Evolutionary conservation across 2,329 filamentous ascomycete species (phyloP).

Genomic region (Massarina eburnea): DNA sequence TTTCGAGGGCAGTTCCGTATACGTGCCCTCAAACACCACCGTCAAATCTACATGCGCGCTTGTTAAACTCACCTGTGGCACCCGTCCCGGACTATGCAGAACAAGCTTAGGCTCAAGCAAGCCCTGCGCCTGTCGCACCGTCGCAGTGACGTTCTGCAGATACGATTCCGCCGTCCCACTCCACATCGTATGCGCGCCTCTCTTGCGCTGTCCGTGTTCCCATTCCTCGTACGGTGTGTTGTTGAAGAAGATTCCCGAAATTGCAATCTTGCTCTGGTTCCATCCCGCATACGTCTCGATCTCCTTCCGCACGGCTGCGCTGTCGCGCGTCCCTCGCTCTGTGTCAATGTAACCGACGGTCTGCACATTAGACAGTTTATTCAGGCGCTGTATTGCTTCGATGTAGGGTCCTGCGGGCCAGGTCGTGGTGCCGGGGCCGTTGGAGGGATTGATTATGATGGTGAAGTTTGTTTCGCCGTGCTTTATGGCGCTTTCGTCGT

Average conservation of each 20-base stretch:
- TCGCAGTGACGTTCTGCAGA: constrained; percentile 23
- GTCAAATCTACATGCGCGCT: constrained; percentile 19
- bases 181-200: neutral
- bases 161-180: constrained; percentile 13
- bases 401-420: constrained; percentile 48
- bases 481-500: constrained; percentile 14
- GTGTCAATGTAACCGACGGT: constrained; percentile 55
- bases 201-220: too few relatives aligned
- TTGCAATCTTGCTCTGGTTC: constrained; percentile 39
- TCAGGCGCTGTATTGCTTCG: constrained; percentile 44
- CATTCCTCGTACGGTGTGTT: constrained; percentile 43
- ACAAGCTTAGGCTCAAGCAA: constrained; percentile 19
- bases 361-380: constrained; percentile 48
- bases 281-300: constrained; percentile 52
- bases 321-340: constrained; percentile 41
- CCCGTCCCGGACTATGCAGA: constrained; percentile 22
- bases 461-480: constrained; percentile 51
- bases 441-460: constrained; percentile 52
- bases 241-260: constrained; percentile 56
- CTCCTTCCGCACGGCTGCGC: constrained; percentile 35
- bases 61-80: constrained; percentile 20
- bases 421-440: constrained; percentile 45
- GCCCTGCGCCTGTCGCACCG: constrained; percentile 18
- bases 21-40: constrained; percentile 27
- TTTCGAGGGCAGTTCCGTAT: constrained; percentile 10